Base-by-base conservation (phyloP, 192 early-diverging fungal species). In the Coemansia sp. region DNA sequence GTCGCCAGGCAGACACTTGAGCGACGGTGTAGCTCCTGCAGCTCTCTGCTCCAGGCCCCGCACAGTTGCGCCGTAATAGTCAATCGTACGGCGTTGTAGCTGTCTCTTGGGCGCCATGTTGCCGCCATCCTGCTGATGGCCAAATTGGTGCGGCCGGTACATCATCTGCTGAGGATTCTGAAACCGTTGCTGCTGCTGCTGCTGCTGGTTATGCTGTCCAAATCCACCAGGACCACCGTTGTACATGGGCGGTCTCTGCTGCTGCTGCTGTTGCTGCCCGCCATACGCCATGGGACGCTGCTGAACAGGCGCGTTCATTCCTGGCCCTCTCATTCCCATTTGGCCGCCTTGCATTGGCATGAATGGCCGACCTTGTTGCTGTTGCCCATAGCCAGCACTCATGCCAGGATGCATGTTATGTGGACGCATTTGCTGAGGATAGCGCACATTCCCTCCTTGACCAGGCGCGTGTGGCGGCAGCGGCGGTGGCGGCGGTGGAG, bases 71-170 rank as follows among this genome's bases (percentile, higher is more conserved):
- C 91, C 84, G 61, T 94, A 92, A 72, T 92, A 95, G 75, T 99
- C 97, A 15, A 99, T 90, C 0, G 97, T 99, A 10, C 90, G 83
- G 43, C 97, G 81, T 75, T 97, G 92, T 61, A 95, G 89, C 11
- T 91, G 92, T 69, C 92, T 91, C 53, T 95, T 83, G 71, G 93
- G 86, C 15, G 87, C 86, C 65, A 91, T 93, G 59, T 87, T 89
- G 56, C 88, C 86, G 19, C 41, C 56, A n/a, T 56, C 65, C 2
- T 40, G 14, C 43, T 56, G 67, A 15, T 37, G 6, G n/a, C 36
- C 46, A 7, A 46, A 50, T n/a, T 39, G 56, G 12, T 50, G 33
- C 14, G 56, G 56, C 56, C 56, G 17, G 8, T 57, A 38, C 56
- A 27, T 27, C 39, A 6, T 24, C 17, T 37, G 22, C 12, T 43